These are phyloP conservation scores for Paramecium pentaurelia DNA, from an alignment of 73 alveolate genomes.

Conservation along the genomic window DNA sequence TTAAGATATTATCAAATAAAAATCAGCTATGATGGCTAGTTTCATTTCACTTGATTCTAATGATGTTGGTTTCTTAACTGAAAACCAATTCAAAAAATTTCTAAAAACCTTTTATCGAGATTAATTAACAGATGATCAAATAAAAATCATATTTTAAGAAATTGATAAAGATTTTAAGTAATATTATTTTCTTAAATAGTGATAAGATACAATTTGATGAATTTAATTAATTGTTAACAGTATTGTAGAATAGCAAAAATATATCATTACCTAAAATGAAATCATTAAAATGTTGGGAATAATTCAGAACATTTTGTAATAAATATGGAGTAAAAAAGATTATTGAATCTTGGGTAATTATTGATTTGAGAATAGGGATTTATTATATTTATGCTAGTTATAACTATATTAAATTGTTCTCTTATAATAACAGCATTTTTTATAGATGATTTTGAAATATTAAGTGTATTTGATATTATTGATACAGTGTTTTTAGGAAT, in stretches of 20 bases:
- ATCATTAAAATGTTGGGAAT: not conserved
- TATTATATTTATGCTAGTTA: not conserved
- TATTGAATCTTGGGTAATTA: not conserved
- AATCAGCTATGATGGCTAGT: constrained; percentile 58
- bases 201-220: constrained; percentile 44
- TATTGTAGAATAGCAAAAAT: not conserved
- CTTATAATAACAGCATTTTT: constrained; percentile 5
- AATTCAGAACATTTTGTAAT: not conserved
- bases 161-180: constrained; percentile 47
- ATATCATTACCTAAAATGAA: not conserved
- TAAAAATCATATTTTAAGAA: not conserved
- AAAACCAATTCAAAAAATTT: constrained; percentile 1
- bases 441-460: constrained; percentile 5
- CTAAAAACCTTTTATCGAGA: not conserved
- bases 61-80: constrained; percentile 24
- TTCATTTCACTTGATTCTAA: constrained; percentile 14
- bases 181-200: not conserved
- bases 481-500: not conserved
- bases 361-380: not conserved
- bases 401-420: not conserved
- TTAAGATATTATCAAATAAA: constrained; percentile 52
- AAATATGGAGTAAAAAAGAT: not conserved
- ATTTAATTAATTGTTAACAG: not conserved
- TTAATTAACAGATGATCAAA: not conserved
- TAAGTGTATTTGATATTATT: not conserved